Evolutionary conservation across 345 rosid species (phyloP), one percentile per base, ranked within the genome.

Genomic region (Schrenkiella parvula): DNA sequence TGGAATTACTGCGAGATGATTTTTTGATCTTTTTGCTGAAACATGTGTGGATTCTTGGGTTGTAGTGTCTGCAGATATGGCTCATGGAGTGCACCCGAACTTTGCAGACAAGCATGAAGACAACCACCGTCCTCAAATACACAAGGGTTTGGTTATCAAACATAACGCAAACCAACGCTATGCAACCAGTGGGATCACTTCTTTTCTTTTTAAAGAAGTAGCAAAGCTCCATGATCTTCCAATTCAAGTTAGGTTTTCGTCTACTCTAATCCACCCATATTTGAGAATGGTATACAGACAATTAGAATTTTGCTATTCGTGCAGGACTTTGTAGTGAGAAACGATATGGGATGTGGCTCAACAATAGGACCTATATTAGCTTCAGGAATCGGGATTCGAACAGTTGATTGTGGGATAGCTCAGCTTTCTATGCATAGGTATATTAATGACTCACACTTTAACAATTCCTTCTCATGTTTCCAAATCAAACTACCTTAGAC

Each of bases 341-440:
- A 93, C 31, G 98, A 93, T 70, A 89, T 93, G 96, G 98, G 95
- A 70, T 93, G 98, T 72, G 98, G 98, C 35, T 93, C 97, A 50
- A 93, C 98, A 65, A 88, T 93, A 52, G 98, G 98, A 56, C 97
- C 98, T 6, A 93, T 91, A 74, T 89, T 93, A 51, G 97, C 98
- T 68, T 91, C 96, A 42, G 96, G 97, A 23, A 84, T 89, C 15
- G 98, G 97, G 70, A 82, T 93, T 46, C 86, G 95, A 38, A 93
- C 97, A 0, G 97, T 93, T 72, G 98, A 91, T 72, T 89, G 96
- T 5, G 98, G 98, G 67, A 91, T 91, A 57, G 85, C 97, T 62
- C 98, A 93, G 78, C 97, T 93, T 57, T 91, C 98, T 37, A 89
- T 93, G 98, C 97, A 93, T 82, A 91, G 97, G 97, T 90, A 85